Conservation (phyloP, 805 yeast species). For the Zygosaccharomyces pseudorouxii region DNA sequence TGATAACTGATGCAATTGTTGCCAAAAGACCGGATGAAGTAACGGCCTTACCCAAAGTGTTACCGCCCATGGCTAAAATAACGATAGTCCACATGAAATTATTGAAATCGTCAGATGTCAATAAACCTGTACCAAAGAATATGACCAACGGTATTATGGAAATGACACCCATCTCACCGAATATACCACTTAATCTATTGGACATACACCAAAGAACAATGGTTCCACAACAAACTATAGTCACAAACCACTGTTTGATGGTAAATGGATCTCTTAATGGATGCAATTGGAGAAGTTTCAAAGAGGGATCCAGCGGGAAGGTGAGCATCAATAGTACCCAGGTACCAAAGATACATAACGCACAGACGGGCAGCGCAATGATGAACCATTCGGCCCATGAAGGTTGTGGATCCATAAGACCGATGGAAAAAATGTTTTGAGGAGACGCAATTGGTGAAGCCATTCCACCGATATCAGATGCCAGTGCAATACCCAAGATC, state of each 20-base stretch:
- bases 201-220: slow-evolving; percentile 88
- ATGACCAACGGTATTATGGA: slow-evolving; percentile 85
- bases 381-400: slow-evolving; percentile 95
- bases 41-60: slow-evolving; percentile 92
- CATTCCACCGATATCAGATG: slow-evolving; percentile 95
- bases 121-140: slow-evolving; percentile 86
- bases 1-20: slow-evolving; percentile 70
- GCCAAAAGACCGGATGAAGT: slow-evolving; percentile 81
- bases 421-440: slow-evolving; percentile 87
- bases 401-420: slow-evolving; percentile 76
- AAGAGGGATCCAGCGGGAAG: slow-evolving; percentile 51
- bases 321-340: slow-evolving; percentile 71
- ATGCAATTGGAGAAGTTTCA: slow-evolving; percentile 42
- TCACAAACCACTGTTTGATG: slow-evolving; percentile 68
- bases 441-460: slow-evolving; percentile 97
- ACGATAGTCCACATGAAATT: slow-evolving; percentile 97
- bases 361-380: slow-evolving; percentile 75
- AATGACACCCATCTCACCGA: slow-evolving; percentile 97
- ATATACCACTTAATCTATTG: slow-evolving; percentile 59
- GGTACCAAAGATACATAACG: slow-evolving; percentile 55
- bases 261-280: slow-evolving; percentile 67
- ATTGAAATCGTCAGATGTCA: slow-evolving; percentile 87
- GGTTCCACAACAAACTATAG: slow-evolving; percentile 61
- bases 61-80: slow-evolving; percentile 95
- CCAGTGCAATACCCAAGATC: slow-evolving; percentile 86